phyloP scores from a whole-genome alignment of 1,139 yeast genomes.

The Suhomyces maxii region DNA sequence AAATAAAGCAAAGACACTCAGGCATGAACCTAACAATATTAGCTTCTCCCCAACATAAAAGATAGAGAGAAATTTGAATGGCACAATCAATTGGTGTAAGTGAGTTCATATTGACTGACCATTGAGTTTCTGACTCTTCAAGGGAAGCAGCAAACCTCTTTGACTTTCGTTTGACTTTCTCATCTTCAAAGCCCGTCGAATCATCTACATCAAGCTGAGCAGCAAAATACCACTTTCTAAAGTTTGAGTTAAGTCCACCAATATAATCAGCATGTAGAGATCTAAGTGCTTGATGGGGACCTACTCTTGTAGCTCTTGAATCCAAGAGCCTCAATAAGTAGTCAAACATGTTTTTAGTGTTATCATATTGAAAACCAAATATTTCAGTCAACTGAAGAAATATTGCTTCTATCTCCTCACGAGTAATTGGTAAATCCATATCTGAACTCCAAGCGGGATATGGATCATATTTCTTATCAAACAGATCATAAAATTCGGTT shows the following conservation, averaged over 20 bases:
- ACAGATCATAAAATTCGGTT: constrained; percentile 38
- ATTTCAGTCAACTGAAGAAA: constrained; percentile 41
- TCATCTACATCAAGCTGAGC: constrained; percentile 87
- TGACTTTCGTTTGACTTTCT: constrained; percentile 43
- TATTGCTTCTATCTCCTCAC: constrained; percentile 14
- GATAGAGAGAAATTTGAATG: constrained; percentile 66
- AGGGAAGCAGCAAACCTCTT: constrained; percentile 47
- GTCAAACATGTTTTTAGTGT: constrained; percentile 64
- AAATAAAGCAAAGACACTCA: constrained; percentile 79
- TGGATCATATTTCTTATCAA: constrained; percentile 44
- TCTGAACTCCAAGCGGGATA: constrained; percentile 60
- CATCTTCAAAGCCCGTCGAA: constrained; percentile 71
- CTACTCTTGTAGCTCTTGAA: constrained; percentile 65
- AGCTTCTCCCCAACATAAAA: constrained; percentile 89
- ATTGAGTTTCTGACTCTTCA: constrained; percentile 79
- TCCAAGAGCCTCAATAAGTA: constrained; percentile 62
- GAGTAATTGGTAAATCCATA: constrained; percentile 20
- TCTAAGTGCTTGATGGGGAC: constrained; percentile 52
- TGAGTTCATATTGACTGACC: constrained; percentile 62
- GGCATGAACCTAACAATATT: constrained; percentile 82
- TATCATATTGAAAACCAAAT: constrained; percentile 68
- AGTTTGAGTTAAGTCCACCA: constrained; percentile 91
- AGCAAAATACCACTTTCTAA: constrained; percentile 94
- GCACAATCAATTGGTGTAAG: constrained; percentile 55
- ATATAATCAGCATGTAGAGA: constrained; percentile 73